Evolutionary conservation across 345 rosid species (phyloP).

Genomic region (Dimocarpus longan): DNA sequence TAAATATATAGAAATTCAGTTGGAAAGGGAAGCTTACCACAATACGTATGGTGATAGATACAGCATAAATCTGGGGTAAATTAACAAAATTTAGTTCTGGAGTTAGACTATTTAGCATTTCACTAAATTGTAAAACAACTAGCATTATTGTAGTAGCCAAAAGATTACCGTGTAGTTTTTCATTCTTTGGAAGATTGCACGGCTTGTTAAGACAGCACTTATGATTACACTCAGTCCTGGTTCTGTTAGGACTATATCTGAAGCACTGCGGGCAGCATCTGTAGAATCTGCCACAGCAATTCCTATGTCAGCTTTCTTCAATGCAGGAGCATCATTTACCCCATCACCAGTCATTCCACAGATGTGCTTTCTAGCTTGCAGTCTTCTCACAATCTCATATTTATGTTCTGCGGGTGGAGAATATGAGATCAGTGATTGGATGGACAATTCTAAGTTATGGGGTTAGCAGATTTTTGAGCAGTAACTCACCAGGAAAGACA

Average conservation of each 20-base stretch:
- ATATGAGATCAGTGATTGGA: slow-evolving; percentile 11
- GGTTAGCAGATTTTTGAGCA: not conserved
- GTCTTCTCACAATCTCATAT: slow-evolving; percentile 56
- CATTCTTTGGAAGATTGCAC: slow-evolving; percentile 70
- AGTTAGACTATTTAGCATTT: not conserved
- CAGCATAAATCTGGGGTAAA: slow-evolving; percentile 57
- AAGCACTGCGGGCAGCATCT: slow-evolving; percentile 64
- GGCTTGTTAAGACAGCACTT: slow-evolving; percentile 62
- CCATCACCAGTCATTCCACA: slow-evolving; percentile 71
- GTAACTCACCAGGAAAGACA: slow-evolving; percentile 53
- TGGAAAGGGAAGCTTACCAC: slow-evolving; percentile 45
- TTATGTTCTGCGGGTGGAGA: slow-evolving; percentile 46
- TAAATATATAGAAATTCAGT: slow-evolving; percentile 4
- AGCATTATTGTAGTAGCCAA: not conserved
- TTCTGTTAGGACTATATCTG: slow-evolving; percentile 66
- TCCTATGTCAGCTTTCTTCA: slow-evolving; percentile 70
- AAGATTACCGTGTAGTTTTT: slow-evolving; percentile 59
- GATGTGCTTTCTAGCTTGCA: slow-evolving; percentile 56
- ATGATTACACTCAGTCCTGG: slow-evolving; percentile 69
- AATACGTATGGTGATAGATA: slow-evolving; percentile 67
- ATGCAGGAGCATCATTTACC: slow-evolving; percentile 66
- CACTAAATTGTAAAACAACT: not conserved
- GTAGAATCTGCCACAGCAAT: slow-evolving; percentile 71
- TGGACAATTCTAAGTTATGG: not conserved
- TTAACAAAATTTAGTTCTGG: slow-evolving; percentile 6